Evolutionary conservation across 2,329 filamentous ascomycete genomes (phyloP).

Genomic region (Lecanosticta acicola): DNA sequence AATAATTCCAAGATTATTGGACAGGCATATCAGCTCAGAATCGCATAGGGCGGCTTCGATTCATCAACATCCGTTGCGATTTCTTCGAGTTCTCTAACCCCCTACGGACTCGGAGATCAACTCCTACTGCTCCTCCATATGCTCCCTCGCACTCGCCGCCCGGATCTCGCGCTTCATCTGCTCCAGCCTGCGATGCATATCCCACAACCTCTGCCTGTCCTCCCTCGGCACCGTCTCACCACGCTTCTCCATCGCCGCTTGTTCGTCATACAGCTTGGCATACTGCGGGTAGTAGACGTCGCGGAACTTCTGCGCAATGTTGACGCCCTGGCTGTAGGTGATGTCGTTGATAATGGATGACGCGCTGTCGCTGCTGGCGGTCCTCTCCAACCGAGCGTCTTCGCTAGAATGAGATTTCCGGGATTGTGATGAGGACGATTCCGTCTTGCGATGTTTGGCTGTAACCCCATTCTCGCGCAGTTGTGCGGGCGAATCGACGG

Average conservation of each 20-base stretch:
- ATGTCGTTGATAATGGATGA: conserved; percentile 21
- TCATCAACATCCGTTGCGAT: too few species aligned
- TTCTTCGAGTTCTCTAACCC: too few species aligned
- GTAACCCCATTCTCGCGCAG: conserved; percentile 16
- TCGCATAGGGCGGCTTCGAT: too few species aligned
- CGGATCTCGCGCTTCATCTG: conserved; percentile 54
- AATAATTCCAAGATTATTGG: too few species aligned
- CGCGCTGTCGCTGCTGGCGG: conserved; percentile 24
- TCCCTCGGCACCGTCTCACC: conserved; percentile 29
- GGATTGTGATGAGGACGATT: conserved; percentile 28
- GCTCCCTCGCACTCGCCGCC: conserved; percentile 31
- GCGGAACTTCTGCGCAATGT: conserved; percentile 46
- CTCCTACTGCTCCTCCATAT: conserved; percentile 15
- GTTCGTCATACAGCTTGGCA: conserved; percentile 48
- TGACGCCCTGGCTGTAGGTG: conserved; percentile 41
- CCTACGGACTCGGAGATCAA: conserved; percentile 1
- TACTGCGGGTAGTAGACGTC: conserved; percentile 56
- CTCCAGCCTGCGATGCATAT: conserved; percentile 50
- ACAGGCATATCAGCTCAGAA: too few species aligned
- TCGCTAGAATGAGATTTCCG: conserved; percentile 24
- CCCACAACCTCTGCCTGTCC: conserved; percentile 49
- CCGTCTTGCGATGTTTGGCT: conserved; percentile 31
- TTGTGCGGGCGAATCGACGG: conserved; percentile 33
- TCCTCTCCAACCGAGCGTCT: conserved; percentile 6
- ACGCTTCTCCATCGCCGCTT: conserved; percentile 33